A percentile compares a stretch with the other conserved stretches of the same genome.
Evolutionary conservation across 2,329 filamentous ascomycete species (phyloP).

Genomic region (Aspergillus melleus): DNA sequence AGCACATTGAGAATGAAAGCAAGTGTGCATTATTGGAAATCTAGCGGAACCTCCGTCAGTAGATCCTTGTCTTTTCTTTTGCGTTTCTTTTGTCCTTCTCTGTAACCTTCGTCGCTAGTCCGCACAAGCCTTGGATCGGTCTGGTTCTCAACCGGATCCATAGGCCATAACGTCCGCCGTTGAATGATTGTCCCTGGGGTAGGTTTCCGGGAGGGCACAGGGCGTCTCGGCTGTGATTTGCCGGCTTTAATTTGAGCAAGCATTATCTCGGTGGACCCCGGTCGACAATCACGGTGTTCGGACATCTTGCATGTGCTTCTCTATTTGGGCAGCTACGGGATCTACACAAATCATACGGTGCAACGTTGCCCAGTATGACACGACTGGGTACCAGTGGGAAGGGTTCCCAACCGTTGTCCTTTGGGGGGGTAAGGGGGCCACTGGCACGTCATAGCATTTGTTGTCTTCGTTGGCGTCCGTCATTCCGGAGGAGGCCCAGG

Average conservation of each 20-base stretch:
- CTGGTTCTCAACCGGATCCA: slow-evolving; percentile 7
- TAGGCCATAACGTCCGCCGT: slow-evolving; percentile 10
- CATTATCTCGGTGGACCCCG: slow-evolving; percentile 22
- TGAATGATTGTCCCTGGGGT: slow-evolving; percentile 16
- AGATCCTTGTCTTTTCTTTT: slow-evolving; percentile 4
- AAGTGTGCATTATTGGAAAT: slow-evolving; percentile 11
- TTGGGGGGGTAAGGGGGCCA: slow-evolving; percentile 1
- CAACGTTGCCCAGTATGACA: slow-evolving; percentile 19
- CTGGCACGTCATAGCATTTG: slow-evolving; percentile 21
- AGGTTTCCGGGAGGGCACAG: slow-evolving; percentile 16
- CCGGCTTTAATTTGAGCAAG: slow-evolving; percentile 10
- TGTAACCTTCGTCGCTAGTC: slow-evolving; percentile 10
- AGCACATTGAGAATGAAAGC: slow-evolving; percentile 16
- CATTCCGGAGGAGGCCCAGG: slow-evolving; percentile 3
- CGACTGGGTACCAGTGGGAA: slow-evolving; percentile 14
- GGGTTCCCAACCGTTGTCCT: slow-evolving; percentile 13
- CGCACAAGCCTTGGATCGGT: slow-evolving; percentile 5
- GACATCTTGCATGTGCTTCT: slow-evolving; percentile 9
- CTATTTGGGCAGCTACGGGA: slow-evolving; percentile 27
- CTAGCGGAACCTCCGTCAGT: neutral
- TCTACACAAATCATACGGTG: slow-evolving; percentile 24
- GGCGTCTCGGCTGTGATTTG: slow-evolving; percentile 18
- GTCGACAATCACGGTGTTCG: slow-evolving; percentile 17
- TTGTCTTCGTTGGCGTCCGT: slow-evolving; percentile 10
- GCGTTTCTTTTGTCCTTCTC: slow-evolving; percentile 15